A percentile compares a stretch with the other conserved stretches of the same genome.
Evolutionary conservation across 2,329 filamentous ascomycete species (phyloP).

Genomic region (Dendrostoma leiphaemia): DNA sequence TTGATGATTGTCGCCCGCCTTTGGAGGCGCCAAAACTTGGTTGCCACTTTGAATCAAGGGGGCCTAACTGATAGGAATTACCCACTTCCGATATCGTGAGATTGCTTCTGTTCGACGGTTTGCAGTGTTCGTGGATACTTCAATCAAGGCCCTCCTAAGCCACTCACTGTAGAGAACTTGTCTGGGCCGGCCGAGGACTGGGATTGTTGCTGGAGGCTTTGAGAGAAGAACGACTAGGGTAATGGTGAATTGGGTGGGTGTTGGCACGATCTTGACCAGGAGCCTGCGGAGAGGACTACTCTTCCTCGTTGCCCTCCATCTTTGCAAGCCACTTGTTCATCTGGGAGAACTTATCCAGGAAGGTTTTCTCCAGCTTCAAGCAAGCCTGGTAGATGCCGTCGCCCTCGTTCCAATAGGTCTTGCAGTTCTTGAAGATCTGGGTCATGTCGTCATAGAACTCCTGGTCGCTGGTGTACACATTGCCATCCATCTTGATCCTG

Average conservation of each 20-base stretch:
- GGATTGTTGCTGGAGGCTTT: background rate
- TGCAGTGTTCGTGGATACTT: too few relatives aligned
- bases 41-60: too few relatives aligned
- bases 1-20: too few relatives aligned
- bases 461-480: conserved; percentile 48
- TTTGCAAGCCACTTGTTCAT: conserved; percentile 62
- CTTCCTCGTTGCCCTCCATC: conserved; percentile 43
- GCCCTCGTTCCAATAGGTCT: conserved; percentile 58
- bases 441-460: conserved; percentile 58
- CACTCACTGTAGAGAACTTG: too few relatives aligned
- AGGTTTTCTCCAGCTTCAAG: conserved; percentile 55
- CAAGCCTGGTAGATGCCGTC: conserved; percentile 55
- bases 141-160: too few relatives aligned
- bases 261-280: background rate
- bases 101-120: too few relatives aligned
- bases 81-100: too few relatives aligned
- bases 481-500: conserved; percentile 57
- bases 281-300: conserved; percentile 15
- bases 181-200: too few relatives aligned
- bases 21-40: too few relatives aligned
- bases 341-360: conserved; percentile 44
- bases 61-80: too few relatives aligned
- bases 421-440: conserved; percentile 63
- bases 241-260: background rate
- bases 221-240: too few relatives aligned